phyloP scores from a whole-genome alignment of 2,329 filamentous ascomycete species.

The Fusarium xylarioides region DNA sequence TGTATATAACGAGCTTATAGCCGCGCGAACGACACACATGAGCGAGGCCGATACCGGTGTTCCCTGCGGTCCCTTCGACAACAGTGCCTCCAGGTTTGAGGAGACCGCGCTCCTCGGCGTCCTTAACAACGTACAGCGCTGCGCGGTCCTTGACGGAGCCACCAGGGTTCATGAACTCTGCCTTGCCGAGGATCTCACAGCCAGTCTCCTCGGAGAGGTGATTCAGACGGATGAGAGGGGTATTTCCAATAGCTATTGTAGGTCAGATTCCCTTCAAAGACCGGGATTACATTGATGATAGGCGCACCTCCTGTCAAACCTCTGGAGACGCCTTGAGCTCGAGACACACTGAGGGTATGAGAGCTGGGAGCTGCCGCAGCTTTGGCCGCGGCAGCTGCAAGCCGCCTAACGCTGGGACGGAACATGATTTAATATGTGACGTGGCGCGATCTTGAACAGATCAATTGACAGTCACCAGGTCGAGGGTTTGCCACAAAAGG shows the following conservation, averaged over 20 bases:
- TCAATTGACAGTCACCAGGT: slow-evolving; percentile 25
- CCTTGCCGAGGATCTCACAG: slow-evolving; percentile 94
- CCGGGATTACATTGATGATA: background rate
- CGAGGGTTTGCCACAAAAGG: slow-evolving; percentile 1
- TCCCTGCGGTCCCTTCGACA: slow-evolving; percentile 95
- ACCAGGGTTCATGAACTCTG: slow-evolving; percentile 98
- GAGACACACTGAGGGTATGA: slow-evolving; percentile 77
- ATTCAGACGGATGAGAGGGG: slow-evolving; percentile 90
- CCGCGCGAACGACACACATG: slow-evolving; percentile 93
- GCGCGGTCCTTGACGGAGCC: slow-evolving; percentile 97
- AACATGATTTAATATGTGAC: slow-evolving; percentile 63
- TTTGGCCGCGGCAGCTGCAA: slow-evolving; percentile 65
- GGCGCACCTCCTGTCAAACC: slow-evolving; percentile 81
- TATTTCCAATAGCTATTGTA: slow-evolving; percentile 88
- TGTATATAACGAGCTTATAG: slow-evolving; percentile 98
- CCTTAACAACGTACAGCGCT: slow-evolving; percentile 90
- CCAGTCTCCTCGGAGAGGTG: slow-evolving; percentile 88
- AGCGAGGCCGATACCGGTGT: slow-evolving; percentile 96
- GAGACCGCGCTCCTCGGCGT: slow-evolving; percentile 89
- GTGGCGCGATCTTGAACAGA: slow-evolving; percentile 1
- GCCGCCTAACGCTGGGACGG: slow-evolving; percentile 72
- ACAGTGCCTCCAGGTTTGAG: slow-evolving; percentile 89
- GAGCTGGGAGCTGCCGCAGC: slow-evolving; percentile 56
- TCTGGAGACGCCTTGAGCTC: slow-evolving; percentile 80
- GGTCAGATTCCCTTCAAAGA: background rate